A percentile compares a stretch with the other conserved stretches of the same genome.
Evolutionary conservation across 2,329 filamentous ascomycete species (phyloP).

Genomic region (Fusarium irregulare): DNA sequence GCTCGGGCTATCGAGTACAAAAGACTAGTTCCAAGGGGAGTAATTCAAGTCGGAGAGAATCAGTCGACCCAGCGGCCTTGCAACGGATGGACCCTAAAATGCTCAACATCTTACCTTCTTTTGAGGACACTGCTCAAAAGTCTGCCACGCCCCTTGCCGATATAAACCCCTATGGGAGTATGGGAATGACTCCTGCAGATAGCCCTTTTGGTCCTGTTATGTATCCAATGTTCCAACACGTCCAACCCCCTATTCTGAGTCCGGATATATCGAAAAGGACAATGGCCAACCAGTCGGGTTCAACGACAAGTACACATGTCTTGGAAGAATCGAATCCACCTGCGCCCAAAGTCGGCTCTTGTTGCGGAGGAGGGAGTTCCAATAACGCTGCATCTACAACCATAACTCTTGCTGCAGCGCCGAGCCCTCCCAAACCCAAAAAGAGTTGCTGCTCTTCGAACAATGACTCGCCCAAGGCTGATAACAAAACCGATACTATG

Average conservation of each 20-base stretch:
- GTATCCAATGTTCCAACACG: conserved; percentile 50
- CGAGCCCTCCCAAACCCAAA: conserved; percentile 34
- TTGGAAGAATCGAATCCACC: conserved; percentile 25
- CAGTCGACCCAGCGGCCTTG: conserved; percentile 61
- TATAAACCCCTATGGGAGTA: conserved; percentile 44
- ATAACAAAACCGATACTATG: conserved; percentile 35
- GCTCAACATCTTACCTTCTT: conserved; percentile 60
- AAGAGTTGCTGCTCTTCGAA: conserved; percentile 49
- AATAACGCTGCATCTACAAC: conserved; percentile 17
- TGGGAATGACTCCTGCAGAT: conserved; percentile 47
- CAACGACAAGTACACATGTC: conserved; percentile 38
- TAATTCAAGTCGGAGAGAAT: conserved; percentile 56
- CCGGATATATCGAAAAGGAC: conserved; percentile 28
- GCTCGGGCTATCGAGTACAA: conserved; percentile 57
- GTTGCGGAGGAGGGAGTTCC: conserved; percentile 48
- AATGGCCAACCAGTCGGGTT: conserved; percentile 35
- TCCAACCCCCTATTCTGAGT: conserved; percentile 42
- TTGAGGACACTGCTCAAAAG: conserved; percentile 45
- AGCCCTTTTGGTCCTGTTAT: conserved; percentile 43
- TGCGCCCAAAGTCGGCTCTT: conserved; percentile 49
- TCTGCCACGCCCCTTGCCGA: conserved; percentile 41
- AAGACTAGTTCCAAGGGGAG: conserved; percentile 55
- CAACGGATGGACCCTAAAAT: conserved; percentile 65
- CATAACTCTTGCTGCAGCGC: conserved; percentile 29
- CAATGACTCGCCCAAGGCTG: conserved; percentile 36